Percentiles rank a stretch among this genome's conserved stretches.
Evolutionary conservation across 2,329 filamentous ascomycete species (phyloP).

Genomic region (Ustilaginoidea virens): DNA sequence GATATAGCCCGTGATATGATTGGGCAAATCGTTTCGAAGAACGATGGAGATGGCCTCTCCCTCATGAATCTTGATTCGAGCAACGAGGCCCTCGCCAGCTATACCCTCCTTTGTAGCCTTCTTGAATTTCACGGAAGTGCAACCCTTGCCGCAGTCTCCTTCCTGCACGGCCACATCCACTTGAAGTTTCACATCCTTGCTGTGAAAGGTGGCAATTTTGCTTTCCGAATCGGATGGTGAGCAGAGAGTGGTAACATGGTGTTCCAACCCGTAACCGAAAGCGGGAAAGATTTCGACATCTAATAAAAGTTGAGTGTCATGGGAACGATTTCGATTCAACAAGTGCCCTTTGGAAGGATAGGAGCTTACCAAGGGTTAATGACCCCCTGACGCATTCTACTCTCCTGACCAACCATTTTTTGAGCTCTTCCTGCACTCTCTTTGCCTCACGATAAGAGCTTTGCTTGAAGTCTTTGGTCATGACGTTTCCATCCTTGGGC

Average conservation of each 20-base stretch:
- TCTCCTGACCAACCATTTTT: constrained; percentile 55
- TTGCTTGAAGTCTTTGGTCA: constrained; percentile 30
- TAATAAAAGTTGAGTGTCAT: constrained; percentile 12
- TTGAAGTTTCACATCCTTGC: constrained; percentile 42
- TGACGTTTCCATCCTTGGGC: constrained; percentile 41
- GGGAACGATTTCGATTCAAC: too few species aligned
- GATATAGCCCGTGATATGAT: constrained; percentile 42
- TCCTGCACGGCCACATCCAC: constrained; percentile 52
- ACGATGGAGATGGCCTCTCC: constrained; percentile 57
- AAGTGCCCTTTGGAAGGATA: too few species aligned
- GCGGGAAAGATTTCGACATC: constrained; percentile 59
- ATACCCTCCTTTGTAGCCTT: constrained; percentile 35
- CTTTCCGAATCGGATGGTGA: constrained; percentile 27
- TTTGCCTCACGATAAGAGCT: constrained; percentile 37
- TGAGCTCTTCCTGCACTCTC: constrained; percentile 44
- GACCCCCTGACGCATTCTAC: constrained; percentile 57
- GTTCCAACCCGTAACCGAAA: constrained; percentile 52
- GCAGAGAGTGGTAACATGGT: constrained; percentile 43
- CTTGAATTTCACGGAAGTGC: constrained; percentile 38
- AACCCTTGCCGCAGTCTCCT: constrained; percentile 23
- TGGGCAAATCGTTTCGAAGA: constrained; percentile 43
- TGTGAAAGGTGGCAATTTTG: constrained; percentile 49
- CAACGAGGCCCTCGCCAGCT: constrained; percentile 47
- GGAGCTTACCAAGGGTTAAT: constrained; percentile 39
- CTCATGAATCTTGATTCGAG: constrained; percentile 42